Conservation (phyloP, 2,329 filamentous ascomycete genomes). For the Fusarium sp. region DNA sequence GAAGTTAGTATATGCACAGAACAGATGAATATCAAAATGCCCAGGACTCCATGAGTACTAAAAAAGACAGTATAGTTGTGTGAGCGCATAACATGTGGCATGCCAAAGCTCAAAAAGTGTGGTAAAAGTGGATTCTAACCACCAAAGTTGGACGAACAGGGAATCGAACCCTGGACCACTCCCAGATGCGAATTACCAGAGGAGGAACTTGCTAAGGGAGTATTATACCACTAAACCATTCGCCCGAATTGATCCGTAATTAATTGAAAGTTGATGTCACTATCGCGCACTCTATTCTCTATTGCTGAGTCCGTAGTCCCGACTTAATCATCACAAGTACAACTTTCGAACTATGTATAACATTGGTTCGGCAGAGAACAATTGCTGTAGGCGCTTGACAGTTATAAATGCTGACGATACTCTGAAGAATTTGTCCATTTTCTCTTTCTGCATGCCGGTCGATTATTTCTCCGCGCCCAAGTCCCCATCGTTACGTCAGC, state of each 20-base stretch:
- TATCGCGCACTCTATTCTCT: neutral
- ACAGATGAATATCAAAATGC: too few species aligned
- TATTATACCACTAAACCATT: slow-evolving; percentile 40
- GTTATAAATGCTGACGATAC: too few species aligned
- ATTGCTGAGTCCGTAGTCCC: too few species aligned
- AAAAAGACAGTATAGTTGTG: too few species aligned
- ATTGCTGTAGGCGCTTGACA: too few species aligned
- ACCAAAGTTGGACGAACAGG: slow-evolving; percentile 30
- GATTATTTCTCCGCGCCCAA: neutral
- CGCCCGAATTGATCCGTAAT: slow-evolving; percentile 13
- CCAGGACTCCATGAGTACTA: too few species aligned
- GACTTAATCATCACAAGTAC: too few species aligned
- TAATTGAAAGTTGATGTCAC: neutral
- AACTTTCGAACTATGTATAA: too few species aligned
- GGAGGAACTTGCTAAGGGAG: slow-evolving; percentile 27
- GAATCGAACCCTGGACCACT: slow-evolving; percentile 39
- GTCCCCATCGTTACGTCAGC: neutral
- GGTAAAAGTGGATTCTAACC: slow-evolving; percentile 10
- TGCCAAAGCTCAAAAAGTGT: slow-evolving; percentile 10
- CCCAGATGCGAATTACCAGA: slow-evolving; percentile 10
- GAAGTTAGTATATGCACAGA: too few species aligned
- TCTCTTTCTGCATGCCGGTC: neutral
- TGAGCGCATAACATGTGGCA: too few species aligned
- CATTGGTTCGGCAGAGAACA: too few species aligned
- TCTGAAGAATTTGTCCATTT: neutral